Conservation (phyloP, 2,329 filamentous ascomycete genomes). For the Lachnellula subtilissima region DNA sequence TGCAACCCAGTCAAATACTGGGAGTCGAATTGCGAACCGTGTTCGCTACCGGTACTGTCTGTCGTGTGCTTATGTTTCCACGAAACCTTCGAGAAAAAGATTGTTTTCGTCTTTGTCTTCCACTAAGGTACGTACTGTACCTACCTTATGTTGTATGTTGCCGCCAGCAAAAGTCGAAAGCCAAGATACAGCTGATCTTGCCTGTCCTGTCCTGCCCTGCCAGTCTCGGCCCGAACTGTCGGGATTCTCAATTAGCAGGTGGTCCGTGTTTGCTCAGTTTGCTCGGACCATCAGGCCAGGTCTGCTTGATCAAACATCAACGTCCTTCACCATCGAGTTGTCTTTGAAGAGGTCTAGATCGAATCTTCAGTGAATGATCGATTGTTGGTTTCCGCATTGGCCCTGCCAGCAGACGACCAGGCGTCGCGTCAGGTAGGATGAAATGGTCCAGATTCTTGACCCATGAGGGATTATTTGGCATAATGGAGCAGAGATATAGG, state of each 20-base stretch:
- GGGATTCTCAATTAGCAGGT: background rate
- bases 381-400: background rate
- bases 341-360: background rate
- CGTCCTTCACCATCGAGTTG: background rate
- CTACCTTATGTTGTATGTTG: too few relatives aligned
- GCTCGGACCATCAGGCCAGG: background rate
- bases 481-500: background rate
- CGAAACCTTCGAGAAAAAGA: too few relatives aligned
- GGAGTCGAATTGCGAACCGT: background rate
- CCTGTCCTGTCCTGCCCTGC: background rate
- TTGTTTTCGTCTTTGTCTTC: too few relatives aligned
- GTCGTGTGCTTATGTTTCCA: too few relatives aligned
- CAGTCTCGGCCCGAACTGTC: background rate
- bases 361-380: background rate
- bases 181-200: background rate
- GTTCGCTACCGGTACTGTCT: too few relatives aligned
- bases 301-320: background rate
- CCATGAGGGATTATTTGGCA: background rate
- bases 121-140: too few relatives aligned
- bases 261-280: background rate
- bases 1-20: constrained; percentile 6
- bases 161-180: too few relatives aligned
- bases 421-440: background rate
- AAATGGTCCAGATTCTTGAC: background rate
- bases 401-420: background rate